Conservation (phyloP, 1,139 yeast species). For the Yarrowia galli region DNA sequence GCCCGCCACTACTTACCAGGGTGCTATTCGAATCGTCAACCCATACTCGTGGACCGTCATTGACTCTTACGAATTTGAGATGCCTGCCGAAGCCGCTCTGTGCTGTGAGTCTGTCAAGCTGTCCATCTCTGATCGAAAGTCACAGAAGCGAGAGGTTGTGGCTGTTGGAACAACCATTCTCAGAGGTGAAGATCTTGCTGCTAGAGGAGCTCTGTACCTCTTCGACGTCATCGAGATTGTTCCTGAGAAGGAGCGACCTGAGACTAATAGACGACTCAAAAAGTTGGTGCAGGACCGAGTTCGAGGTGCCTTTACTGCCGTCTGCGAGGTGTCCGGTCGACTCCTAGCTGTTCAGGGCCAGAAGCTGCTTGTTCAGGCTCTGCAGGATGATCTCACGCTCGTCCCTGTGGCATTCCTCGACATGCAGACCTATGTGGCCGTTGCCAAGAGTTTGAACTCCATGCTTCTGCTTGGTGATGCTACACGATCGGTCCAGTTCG, state of each 20-base stretch:
- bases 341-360: conserved; percentile 89
- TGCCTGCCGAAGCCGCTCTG: conserved; percentile 68
- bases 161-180: conserved; percentile 81
- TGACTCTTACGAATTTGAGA: conserved; percentile 70
- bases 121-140: conserved; percentile 61
- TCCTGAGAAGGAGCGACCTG: conserved; percentile 90
- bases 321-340: conserved; percentile 84
- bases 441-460: conserved; percentile 83
- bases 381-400: conserved; percentile 78
- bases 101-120: conserved; percentile 65
- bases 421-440: conserved; percentile 78
- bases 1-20: conserved; percentile 63
- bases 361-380: conserved; percentile 75
- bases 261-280: conserved; percentile 79
- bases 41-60: conserved; percentile 80
- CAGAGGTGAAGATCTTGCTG: conserved; percentile 82
- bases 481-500: conserved; percentile 78
- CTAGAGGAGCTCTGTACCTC: conserved; percentile 79
- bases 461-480: conserved; percentile 81
- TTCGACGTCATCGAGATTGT: conserved; percentile 82
- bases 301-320: conserved; percentile 83
- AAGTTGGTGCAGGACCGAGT: conserved; percentile 77
- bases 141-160: conserved; percentile 69
- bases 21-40: conserved; percentile 70
- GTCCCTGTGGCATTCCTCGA: conserved; percentile 95